Percentiles rank a stretch among this genome's conserved stretches.
Evolutionary conservation across 805 yeast species (phyloP).

Genomic region (Candida multigemmis): DNA sequence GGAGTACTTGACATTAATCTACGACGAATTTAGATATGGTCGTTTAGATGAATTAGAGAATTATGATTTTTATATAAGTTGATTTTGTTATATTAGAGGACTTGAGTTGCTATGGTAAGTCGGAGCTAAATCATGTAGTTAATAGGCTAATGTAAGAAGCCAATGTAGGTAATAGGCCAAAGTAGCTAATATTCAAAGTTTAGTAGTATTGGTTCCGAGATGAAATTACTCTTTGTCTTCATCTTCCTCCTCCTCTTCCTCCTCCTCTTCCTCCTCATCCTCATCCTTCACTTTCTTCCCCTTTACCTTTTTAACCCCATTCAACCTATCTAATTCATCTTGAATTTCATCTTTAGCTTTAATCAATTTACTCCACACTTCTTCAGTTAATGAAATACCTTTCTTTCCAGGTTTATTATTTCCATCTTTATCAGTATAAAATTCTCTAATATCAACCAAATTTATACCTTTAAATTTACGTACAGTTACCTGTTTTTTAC

Average conservation of each 20-base stretch:
- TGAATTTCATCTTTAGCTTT: slow-evolving; percentile 38
- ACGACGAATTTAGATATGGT: no score
- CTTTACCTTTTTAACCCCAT: slow-evolving; percentile 7
- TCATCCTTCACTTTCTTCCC: slow-evolving; percentile 5
- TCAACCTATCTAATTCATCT: slow-evolving; percentile 37
- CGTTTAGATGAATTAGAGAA: no score
- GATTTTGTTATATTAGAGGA: no score
- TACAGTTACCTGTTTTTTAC: slow-evolving; percentile 59
- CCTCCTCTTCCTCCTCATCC: slow-evolving; percentile 4
- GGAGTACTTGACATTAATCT: no score
- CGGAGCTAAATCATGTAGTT: no score
- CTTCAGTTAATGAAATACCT: slow-evolving; percentile 54
- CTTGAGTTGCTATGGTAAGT: no score
- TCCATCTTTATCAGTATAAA: slow-evolving; percentile 45
- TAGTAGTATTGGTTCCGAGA: no score
- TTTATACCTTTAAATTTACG: slow-evolving; percentile 58
- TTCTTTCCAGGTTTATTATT: slow-evolving; percentile 76
- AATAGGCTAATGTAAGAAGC: no score
- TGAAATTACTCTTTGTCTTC: slow-evolving; percentile 1
- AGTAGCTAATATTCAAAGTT: no score
- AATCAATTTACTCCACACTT: slow-evolving; percentile 42
- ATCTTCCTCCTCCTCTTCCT: slow-evolving; percentile 11
- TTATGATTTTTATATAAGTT: no score
- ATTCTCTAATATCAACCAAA: slow-evolving; percentile 80
- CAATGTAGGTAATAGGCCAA: no score